Conservation (phyloP, 208 protist species). For the Leishmania gerbilli region DNA sequence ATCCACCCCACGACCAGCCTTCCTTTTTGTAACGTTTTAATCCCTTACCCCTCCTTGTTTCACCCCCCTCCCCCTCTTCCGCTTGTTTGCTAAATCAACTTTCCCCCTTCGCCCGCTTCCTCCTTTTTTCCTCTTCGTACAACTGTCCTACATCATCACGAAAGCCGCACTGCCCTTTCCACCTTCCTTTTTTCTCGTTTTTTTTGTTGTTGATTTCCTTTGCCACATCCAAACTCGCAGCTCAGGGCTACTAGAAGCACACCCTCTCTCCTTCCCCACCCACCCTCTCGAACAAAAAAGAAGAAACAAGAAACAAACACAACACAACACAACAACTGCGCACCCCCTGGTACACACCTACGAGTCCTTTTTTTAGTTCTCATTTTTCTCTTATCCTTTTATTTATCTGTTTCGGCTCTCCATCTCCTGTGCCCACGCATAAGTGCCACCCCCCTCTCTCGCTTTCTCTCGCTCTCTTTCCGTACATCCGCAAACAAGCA, state of each 20-base stretch:
- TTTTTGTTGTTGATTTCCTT: neutral
- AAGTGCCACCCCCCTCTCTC: neutral
- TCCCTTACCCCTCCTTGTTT: neutral
- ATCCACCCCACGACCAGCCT: neutral
- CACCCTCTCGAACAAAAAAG: neutral
- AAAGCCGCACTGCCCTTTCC: neutral
- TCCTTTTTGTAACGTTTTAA: slow-evolving; percentile 8
- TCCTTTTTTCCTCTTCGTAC: neutral
- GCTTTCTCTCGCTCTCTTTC: neutral
- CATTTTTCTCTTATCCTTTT: neutral
- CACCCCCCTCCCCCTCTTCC: neutral
- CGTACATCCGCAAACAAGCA: neutral
- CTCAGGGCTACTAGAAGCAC: slow-evolving; percentile 1
- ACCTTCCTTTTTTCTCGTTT: neutral
- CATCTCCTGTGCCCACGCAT: neutral
- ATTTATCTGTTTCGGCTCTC: neutral
- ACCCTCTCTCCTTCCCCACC: slow-evolving; percentile 1
- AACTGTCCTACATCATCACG: neutral
- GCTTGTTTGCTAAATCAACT: neutral
- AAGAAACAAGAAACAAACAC: neutral
- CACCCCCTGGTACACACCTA: neutral
- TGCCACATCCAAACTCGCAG: neutral
- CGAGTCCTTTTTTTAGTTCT: neutral
- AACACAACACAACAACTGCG: neutral
- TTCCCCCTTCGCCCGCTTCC: neutral